Conservation (phyloP, 2,329 filamentous ascomycete species). For the Sporothrix brasiliensis region DNA sequence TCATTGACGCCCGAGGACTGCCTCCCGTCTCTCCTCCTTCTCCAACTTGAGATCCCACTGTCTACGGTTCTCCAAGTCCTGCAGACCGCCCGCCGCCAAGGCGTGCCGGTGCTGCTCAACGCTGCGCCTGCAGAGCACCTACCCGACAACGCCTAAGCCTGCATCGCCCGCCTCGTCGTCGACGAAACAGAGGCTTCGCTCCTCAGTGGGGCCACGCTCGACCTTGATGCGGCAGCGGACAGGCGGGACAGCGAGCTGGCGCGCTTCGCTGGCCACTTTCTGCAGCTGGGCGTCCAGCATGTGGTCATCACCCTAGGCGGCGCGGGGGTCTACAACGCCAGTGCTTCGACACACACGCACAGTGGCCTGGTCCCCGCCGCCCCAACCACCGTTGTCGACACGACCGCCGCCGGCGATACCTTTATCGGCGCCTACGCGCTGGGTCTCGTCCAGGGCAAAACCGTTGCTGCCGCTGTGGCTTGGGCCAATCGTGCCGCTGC, state of each 20-base stretch:
- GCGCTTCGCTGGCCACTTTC: conserved; percentile 55
- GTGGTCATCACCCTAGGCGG: conserved; percentile 83
- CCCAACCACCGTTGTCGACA: conserved; percentile 81
- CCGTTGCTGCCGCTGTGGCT: conserved; percentile 60
- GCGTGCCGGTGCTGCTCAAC: conserved; percentile 66
- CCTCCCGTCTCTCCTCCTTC: conserved; percentile 56
- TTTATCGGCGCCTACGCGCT: conserved; percentile 89
- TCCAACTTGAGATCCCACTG: conserved; percentile 63
- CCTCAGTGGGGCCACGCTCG: conserved; percentile 50
- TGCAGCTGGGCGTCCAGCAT: conserved; percentile 67
- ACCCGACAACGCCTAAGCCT: conserved; percentile 59
- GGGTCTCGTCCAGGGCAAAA: conserved; percentile 56
- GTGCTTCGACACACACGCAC: conserved; percentile 42
- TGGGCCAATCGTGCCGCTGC: conserved; percentile 65
- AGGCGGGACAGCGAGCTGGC: conserved; percentile 42
- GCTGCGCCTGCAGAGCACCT: conserved; percentile 65
- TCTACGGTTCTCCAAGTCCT: conserved; percentile 56
- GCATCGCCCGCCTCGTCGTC: conserved; percentile 67
- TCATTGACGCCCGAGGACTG: conserved; percentile 38
- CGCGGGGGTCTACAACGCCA: conserved; percentile 69
- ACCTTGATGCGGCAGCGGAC: neutral
- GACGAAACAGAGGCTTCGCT: conserved; percentile 73
- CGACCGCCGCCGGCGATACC: conserved; percentile 90
- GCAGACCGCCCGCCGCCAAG: conserved; percentile 42
- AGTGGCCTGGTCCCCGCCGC: conserved; percentile 61